A percentile compares a stretch with the other conserved stretches of the same genome.
phyloP scores from a whole-genome alignment of 371 early-diverging fungal species.

The Mortierella sp. region DNA sequence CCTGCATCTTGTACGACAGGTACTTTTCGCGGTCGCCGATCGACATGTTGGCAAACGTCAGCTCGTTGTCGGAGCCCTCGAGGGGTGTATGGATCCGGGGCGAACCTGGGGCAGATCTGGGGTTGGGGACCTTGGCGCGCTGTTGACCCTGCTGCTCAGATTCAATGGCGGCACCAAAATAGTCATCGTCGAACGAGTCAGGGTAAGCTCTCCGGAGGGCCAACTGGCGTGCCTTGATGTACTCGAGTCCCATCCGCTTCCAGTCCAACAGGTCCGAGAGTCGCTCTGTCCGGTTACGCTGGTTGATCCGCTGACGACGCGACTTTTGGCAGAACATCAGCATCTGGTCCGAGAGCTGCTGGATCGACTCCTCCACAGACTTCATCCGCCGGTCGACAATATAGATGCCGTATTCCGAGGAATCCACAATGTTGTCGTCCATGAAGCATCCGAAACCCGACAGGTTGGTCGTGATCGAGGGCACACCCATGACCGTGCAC shows the following conservation, averaged over 20 bases:
- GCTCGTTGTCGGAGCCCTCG: slow-evolving; percentile 43
- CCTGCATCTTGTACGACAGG: slow-evolving; percentile 46
- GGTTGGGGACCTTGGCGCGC: slow-evolving; percentile 81
- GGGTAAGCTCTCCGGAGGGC: slow-evolving; percentile 93
- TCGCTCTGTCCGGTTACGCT: slow-evolving; percentile 96
- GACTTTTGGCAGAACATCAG: slow-evolving; percentile 93
- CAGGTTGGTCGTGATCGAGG: slow-evolving; percentile 95
- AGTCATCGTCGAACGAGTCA: slow-evolving; percentile 75
- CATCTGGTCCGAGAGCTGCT: slow-evolving; percentile 92
- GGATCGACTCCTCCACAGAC: slow-evolving; percentile 91
- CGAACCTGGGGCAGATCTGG: slow-evolving; percentile 85
- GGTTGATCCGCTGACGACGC: slow-evolving; percentile 97
- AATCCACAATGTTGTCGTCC: slow-evolving; percentile 94
- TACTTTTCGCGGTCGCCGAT: slow-evolving; percentile 46
- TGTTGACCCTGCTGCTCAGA: slow-evolving; percentile 53
- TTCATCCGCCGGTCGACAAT: slow-evolving; percentile 96
- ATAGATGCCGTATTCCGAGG: slow-evolving; percentile 97
- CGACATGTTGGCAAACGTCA: slow-evolving; percentile 56
- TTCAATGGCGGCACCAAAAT: slow-evolving; percentile 46
- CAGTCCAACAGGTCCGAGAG: slow-evolving; percentile 97
- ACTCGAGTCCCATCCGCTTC: slow-evolving; percentile 98
- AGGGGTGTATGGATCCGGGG: slow-evolving; percentile 66
- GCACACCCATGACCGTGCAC: slow-evolving; percentile 99
- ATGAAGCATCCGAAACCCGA: slow-evolving; percentile 98
- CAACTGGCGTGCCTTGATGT: slow-evolving; percentile 95